These are phyloP conservation scores for Pseudozyma thailandica DNA, from an alignment of 1,284 basidiomycete genomes.

Conservation along the genomic window DNA sequence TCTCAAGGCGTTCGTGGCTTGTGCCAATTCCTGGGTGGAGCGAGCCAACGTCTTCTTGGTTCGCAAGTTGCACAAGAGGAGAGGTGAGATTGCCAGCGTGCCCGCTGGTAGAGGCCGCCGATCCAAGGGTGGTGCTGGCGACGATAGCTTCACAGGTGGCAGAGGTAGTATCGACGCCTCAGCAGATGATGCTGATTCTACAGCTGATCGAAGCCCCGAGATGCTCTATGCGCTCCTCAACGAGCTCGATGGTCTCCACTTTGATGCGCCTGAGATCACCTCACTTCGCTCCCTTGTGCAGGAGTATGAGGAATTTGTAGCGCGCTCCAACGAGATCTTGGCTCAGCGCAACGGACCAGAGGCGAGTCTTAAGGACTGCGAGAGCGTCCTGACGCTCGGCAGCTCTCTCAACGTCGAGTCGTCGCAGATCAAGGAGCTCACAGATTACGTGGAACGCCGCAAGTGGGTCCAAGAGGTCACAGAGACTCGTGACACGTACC, in stretches of 20 bases:
- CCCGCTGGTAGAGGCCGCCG: conserved; percentile 76
- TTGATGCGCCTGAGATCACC: conserved; percentile 80
- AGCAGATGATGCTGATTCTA: conserved; percentile 27
- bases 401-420: conserved; percentile 81
- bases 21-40: conserved; percentile 84
- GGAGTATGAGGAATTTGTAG: conserved; percentile 75
- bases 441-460: conserved; percentile 79
- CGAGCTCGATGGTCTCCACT: conserved; percentile 80
- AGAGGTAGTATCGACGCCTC: conserved; percentile 24
- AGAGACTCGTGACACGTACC: conserved; percentile 68
- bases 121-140: conserved; percentile 28
- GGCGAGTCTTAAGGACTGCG: conserved; percentile 74
- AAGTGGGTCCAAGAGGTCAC: conserved; percentile 73
- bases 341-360: conserved; percentile 16
- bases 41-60: conserved; percentile 71
- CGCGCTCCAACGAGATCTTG: conserved; percentile 71
- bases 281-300: conserved; percentile 74
- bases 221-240: conserved; percentile 72
- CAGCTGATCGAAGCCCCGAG: conserved; percentile 43
- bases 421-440: conserved; percentile 78
- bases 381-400: conserved; percentile 76
- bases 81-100: conserved; percentile 69
- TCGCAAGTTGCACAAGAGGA: conserved; percentile 71
- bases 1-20: conserved; percentile 80
- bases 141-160: conserved; percentile 19